Percentiles rank a stretch among this genome's conserved stretches.
phyloP scores from a whole-genome alignment of 169 alveolate species.

The Plasmodium berghei region DNA sequence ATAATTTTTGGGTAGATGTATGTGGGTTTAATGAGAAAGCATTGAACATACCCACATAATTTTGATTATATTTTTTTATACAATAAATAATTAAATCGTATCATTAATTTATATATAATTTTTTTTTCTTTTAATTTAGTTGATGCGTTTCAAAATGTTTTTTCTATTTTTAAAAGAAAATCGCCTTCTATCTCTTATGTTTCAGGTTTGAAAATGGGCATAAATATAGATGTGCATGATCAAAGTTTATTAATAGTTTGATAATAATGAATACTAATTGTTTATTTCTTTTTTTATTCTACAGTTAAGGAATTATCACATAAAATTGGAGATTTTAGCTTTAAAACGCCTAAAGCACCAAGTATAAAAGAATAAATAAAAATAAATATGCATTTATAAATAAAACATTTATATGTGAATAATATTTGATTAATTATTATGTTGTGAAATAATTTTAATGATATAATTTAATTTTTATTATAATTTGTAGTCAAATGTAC shows the following conservation, averaged over 20 bases:
- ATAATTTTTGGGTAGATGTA: background rate
- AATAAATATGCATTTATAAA: background rate
- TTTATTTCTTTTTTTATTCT: background rate
- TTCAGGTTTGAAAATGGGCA: constrained; percentile 7
- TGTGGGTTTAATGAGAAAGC: no score
- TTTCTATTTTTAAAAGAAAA: constrained; percentile 11
- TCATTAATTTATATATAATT: no score
- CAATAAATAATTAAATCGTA: no score
- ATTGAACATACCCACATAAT: no score
- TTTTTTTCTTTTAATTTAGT: background rate
- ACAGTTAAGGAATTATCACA: constrained; percentile 42
- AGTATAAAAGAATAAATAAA: background rate
- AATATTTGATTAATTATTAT: no score
- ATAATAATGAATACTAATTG: background rate
- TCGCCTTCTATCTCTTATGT: background rate
- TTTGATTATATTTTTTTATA: no score
- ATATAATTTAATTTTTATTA: background rate
- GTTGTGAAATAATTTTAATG: no score
- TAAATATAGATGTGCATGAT: background rate
- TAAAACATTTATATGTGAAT: no score
- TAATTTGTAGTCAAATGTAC: constrained; percentile 29
- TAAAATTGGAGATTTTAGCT: constrained; percentile 32
- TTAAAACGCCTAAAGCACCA: constrained; percentile 1
- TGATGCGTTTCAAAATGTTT: constrained; percentile 9
- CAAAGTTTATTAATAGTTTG: no score